phyloP scores from a whole-genome alignment of 768 basidiomycete species.

The Amylocystis lapponica region DNA sequence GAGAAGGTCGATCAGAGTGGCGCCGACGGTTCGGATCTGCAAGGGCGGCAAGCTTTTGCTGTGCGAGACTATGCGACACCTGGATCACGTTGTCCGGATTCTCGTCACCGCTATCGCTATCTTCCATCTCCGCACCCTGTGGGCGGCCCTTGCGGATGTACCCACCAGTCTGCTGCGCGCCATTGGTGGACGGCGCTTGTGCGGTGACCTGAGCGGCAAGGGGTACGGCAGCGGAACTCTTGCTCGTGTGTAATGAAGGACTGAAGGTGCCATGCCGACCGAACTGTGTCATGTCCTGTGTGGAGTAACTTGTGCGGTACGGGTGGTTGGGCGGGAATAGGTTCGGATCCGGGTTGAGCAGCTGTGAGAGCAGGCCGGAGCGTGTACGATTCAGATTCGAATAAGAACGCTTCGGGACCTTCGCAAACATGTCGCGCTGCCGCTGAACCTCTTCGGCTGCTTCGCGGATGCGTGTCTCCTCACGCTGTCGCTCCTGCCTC shows the following conservation, averaged over 20 bases:
- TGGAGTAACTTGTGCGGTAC: conserved; percentile 45
- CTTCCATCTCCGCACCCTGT: conserved; percentile 60
- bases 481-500: conserved; percentile 17
- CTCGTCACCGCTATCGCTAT: conserved; percentile 43
- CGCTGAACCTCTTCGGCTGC: conserved; percentile 61
- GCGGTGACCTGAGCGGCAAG: conserved; percentile 45
- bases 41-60: conserved; percentile 57
- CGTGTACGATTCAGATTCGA: conserved; percentile 47
- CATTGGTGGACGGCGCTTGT: conserved; percentile 20
- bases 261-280: conserved; percentile 11
- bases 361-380: conserved; percentile 57
- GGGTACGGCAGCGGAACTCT: conserved; percentile 57
- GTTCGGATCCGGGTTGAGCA: conserved; percentile 67
- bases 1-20: conserved; percentile 27
- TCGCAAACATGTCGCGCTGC: conserved; percentile 67
- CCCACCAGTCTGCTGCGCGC: conserved; percentile 24
- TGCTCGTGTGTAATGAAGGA: conserved; percentile 38
- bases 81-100: conserved; percentile 46
- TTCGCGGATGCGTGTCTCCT: conserved; percentile 33
- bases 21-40: conserved; percentile 38
- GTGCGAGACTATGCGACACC: conserved; percentile 62
- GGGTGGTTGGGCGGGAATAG: conserved; percentile 56
- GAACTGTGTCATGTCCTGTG: conserved; percentile 39
- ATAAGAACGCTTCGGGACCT: conserved; percentile 63
- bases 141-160: conserved; percentile 67